Percentiles rank a stretch among this genome's conserved stretches.
phyloP scores from a whole-genome alignment of 78 protist genomes.

The Dictyostelium brefeldianum region DNA sequence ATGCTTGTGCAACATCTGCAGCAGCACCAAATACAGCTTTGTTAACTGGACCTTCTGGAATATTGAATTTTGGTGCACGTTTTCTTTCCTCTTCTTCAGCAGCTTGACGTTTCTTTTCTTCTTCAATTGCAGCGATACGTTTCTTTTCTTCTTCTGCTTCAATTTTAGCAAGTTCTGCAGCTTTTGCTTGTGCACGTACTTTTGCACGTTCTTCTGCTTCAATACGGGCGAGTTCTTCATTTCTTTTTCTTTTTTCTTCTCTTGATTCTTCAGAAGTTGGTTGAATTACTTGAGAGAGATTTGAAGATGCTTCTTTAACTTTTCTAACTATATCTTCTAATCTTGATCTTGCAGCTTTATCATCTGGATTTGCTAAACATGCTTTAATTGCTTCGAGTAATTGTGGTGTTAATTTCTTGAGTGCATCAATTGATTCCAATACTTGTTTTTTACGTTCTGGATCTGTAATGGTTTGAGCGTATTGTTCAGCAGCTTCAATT shows the following conservation, averaged over 20 bases:
- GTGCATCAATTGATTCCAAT: constrained; percentile 34
- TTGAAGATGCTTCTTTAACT: constrained; percentile 62
- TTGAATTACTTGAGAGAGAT: constrained; percentile 46
- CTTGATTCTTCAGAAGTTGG: constrained; percentile 65
- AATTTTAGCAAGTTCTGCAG: constrained; percentile 12
- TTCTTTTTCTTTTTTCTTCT: constrained; percentile 32
- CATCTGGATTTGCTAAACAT: constrained; percentile 63
- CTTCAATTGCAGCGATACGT: not conserved
- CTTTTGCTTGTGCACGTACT: not conserved
- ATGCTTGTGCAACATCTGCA: constrained; percentile 49
- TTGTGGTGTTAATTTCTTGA: constrained; percentile 55
- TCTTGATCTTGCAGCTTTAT: constrained; percentile 62
- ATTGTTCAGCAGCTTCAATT: constrained; percentile 69
- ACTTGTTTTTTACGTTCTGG: constrained; percentile 64
- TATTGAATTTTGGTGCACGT: constrained; percentile 49
- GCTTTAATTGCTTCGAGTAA: constrained; percentile 56
- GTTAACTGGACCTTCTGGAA: constrained; percentile 77
- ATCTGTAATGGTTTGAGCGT: constrained; percentile 40
- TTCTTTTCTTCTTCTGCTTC: constrained; percentile 15
- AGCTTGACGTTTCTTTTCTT: not conserved
- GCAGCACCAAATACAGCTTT: constrained; percentile 74
- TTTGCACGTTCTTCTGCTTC: constrained; percentile 1
- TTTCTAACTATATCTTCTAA: not conserved
- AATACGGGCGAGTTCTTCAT: constrained; percentile 19
- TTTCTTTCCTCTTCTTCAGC: constrained; percentile 16